Percentiles rank a stretch among this genome's conserved stretches.
phyloP scores from a whole-genome alignment of 1,139 yeast species.

The Williopsis jadinii region DNA sequence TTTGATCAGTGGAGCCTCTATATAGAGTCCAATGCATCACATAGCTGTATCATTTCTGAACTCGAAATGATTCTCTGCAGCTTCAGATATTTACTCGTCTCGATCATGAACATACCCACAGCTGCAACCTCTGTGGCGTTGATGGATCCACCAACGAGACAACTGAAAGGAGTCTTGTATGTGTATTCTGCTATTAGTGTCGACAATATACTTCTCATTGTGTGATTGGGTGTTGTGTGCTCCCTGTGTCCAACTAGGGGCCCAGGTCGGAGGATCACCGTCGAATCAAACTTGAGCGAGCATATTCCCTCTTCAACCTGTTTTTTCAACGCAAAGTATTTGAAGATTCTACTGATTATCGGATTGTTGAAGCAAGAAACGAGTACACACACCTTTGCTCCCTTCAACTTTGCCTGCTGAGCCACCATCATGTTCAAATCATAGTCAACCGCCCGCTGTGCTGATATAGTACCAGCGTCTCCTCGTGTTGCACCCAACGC shows the following conservation, averaged over 20 bases:
- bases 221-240: conserved; percentile 2
- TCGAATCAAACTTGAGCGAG: conserved; percentile 13
- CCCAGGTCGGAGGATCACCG: conserved; percentile 26
- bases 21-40: not conserved
- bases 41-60: conserved; percentile 1
- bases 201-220: conserved; percentile 3
- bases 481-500: conserved; percentile 11
- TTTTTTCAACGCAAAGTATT: conserved; percentile 24
- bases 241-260: conserved; percentile 24
- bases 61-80: not conserved
- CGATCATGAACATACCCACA: conserved; percentile 11
- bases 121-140: conserved; percentile 14
- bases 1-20: conserved; percentile 15
- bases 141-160: conserved; percentile 11
- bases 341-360: conserved; percentile 18
- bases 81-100: conserved; percentile 3
- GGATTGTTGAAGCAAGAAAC: conserved; percentile 25
- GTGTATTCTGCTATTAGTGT: conserved; percentile 8
- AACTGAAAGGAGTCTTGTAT: conserved; percentile 9
- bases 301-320: conserved; percentile 18
- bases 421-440: conserved; percentile 11
- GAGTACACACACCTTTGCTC: conserved; percentile 12
- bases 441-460: conserved; percentile 7
- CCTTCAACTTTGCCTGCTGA: conserved; percentile 6
- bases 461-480: conserved; percentile 1